A percentile compares a stretch with the other conserved stretches of the same genome.
Evolutionary conservation across 768 basidiomycete species (phyloP).

Genomic region (button mushroom (Agaricus bisporus)): DNA sequence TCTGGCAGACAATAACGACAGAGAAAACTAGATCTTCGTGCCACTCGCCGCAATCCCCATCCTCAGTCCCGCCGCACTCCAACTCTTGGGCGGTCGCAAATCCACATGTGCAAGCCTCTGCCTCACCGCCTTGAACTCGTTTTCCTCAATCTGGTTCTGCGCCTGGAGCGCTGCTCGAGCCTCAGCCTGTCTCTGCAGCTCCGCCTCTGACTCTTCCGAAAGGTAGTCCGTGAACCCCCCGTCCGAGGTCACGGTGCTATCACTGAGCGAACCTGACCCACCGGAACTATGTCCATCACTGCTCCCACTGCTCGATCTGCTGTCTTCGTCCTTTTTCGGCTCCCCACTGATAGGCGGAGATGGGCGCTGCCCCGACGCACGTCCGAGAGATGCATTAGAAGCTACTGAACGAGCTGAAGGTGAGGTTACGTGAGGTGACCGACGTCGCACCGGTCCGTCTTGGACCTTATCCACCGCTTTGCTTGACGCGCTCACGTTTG

Average conservation of each 20-base stretch:
- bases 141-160: slow-evolving; percentile 76
- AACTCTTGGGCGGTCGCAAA: slow-evolving; percentile 69
- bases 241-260: slow-evolving; percentile 78
- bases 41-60: slow-evolving; percentile 4
- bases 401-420: slow-evolving; percentile 1
- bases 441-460: slow-evolving; percentile 16
- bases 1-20: neutral
- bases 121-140: slow-evolving; percentile 75
- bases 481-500: neutral
- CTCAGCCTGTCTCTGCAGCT: slow-evolving; percentile 82
- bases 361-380: slow-evolving; percentile 14
- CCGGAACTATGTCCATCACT: slow-evolving; percentile 38
- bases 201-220: slow-evolving; percentile 90
- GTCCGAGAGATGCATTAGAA: slow-evolving; percentile 12
- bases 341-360: slow-evolving; percentile 18
- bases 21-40: slow-evolving; percentile 6
- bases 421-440: slow-evolving; percentile 11
- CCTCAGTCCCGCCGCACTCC: slow-evolving; percentile 44
- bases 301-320: slow-evolving; percentile 45
- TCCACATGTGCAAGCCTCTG: slow-evolving; percentile 73
- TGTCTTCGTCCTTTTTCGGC: slow-evolving; percentile 26
- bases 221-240: slow-evolving; percentile 87
- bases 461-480: neutral
- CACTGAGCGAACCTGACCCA: slow-evolving; percentile 49
- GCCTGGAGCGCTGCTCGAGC: slow-evolving; percentile 69